phyloP scores from a whole-genome alignment of 192 early-diverging fungal genomes.

The Rhizoclosmatium globosum region DNA sequence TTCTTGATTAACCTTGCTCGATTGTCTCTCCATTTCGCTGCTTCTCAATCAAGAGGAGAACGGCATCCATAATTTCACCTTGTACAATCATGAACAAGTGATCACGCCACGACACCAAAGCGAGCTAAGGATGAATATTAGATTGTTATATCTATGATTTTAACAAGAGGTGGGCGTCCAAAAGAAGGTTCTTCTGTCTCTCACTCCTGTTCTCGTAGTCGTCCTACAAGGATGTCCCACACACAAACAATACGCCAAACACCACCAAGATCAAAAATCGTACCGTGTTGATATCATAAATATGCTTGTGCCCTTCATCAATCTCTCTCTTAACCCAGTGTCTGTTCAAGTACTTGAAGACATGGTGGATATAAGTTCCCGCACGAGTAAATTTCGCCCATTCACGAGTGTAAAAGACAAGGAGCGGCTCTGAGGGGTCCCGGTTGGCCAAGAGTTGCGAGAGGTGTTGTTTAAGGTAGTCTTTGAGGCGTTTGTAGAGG shows the following conservation, averaged over 20 bases:
- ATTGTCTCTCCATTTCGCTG: conserved; percentile 92
- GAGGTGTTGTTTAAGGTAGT: conserved; percentile 64
- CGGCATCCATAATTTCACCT: conserved; percentile 74
- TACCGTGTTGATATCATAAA: conserved; percentile 95
- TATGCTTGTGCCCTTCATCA: conserved; percentile 88
- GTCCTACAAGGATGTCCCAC: too few species aligned
- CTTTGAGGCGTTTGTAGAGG: conserved; percentile 69
- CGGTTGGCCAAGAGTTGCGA: conserved; percentile 61
- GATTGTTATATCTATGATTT: neutral
- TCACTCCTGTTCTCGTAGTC: too few species aligned
- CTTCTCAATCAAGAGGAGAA: conserved; percentile 81
- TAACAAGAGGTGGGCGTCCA: too few species aligned
- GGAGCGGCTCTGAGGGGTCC: conserved; percentile 73
- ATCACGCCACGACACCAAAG: conserved; percentile 88
- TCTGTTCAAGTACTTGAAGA: conserved; percentile 94
- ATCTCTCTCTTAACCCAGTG: conserved; percentile 98
- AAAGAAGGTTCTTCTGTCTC: too few species aligned
- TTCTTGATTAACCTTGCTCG: conserved; percentile 85
- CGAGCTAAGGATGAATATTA: conserved; percentile 58
- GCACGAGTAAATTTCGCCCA: conserved; percentile 93
- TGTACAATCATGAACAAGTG: conserved; percentile 75
- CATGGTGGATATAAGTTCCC: conserved; percentile 83
- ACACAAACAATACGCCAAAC: too few species aligned
- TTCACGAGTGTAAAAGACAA: conserved; percentile 87
- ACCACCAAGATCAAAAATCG: conserved; percentile 19